Base-by-base conservation (phyloP, 495 filamentous ascomycete genomes). In the Staphylotrichum tortipilum region DNA sequence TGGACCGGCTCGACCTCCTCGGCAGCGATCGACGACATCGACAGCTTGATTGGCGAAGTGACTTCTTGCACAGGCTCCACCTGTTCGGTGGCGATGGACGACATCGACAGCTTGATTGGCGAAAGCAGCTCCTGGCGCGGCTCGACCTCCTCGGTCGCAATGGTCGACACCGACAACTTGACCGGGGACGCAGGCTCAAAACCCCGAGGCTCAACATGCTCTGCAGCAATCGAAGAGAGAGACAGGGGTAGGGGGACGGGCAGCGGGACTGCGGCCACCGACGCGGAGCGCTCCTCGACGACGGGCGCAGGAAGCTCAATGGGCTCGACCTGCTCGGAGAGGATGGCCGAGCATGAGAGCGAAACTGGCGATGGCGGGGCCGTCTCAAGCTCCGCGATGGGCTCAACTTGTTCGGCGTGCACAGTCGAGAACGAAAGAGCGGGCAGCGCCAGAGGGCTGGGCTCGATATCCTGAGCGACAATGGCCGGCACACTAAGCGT, bases 21-120 rank as follows among this genome's bases (percentile, higher is more conserved):
- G 0, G 65, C 53, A 11, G 47, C 26, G 28, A 62, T 52, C 9
- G 56, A 54, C 1, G n/a, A n/a, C n/a, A n/a, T n/a, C n/a, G n/a
- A n/a, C n/a, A n/a, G n/a, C n/a, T n/a, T n/a, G n/a, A n/a, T n/a
- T n/a, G n/a, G n/a, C n/a, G n/a, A n/a, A n/a, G n/a, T n/a, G n/a
- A n/a, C n/a, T 12, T n/a, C n/a, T n/a, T 70, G 65, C 40, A 68
- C 61, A 5, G 70, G 54, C 45, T 63, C 52, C 34, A 60, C 47
- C 26, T 59, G 47, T 35, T 64, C 50, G n/a, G n/a, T n/a, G n/a
- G n/a, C n/a, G 7, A 68, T 52, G 7, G 38, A 44, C 1, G 67
- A 65, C 21, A 68, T 44, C 4, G 54, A 52, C 31, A 53, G 54
- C 31, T 62, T 40, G 33, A 53, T 39, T 10, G 45, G 47, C 17